These are phyloP conservation scores for Pyricularia pennisetigena DNA, from an alignment of 2,329 filamentous ascomycete species.

Conservation along the genomic window DNA sequence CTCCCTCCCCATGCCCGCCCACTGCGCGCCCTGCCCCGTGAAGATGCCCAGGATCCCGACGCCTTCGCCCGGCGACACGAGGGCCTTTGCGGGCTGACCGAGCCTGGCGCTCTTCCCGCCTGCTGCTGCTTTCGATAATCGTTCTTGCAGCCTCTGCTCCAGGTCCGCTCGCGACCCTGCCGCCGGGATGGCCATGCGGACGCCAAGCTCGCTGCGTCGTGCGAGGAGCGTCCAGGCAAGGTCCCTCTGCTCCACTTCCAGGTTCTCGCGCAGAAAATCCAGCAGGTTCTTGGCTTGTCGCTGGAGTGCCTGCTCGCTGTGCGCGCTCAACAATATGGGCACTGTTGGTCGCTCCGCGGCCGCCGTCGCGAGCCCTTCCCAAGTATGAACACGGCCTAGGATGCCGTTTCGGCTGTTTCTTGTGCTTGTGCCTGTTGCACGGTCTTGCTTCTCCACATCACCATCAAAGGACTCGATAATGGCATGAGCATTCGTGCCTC, in stretches of 20 bases:
- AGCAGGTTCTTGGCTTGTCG: not conserved
- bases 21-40: slow-evolving; percentile 32
- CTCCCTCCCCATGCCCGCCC: slow-evolving; percentile 28
- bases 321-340: not conserved
- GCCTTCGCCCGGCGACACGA: slow-evolving; percentile 10
- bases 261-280: not conserved
- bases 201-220: not conserved
- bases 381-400: too few species aligned
- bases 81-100: not conserved
- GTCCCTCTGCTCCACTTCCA: not conserved
- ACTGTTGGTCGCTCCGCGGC: not conserved
- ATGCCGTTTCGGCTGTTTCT: too few species aligned
- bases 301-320: not conserved
- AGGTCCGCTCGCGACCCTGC: not conserved
- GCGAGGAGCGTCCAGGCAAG: not conserved
- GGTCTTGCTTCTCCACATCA: too few species aligned
- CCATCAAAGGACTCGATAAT: slow-evolving; percentile 10
- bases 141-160: not conserved
- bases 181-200: not conserved
- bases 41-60: slow-evolving; percentile 22
- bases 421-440: too few species aligned
- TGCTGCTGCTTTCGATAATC: not conserved
- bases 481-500: slow-evolving; percentile 17
- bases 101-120: not conserved
- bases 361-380: too few species aligned